Percentiles rank a stretch among this genome's conserved stretches.
Evolutionary conservation across 2,329 filamentous ascomycete genomes (phyloP).

Genomic region (Scytalidium sp.): DNA sequence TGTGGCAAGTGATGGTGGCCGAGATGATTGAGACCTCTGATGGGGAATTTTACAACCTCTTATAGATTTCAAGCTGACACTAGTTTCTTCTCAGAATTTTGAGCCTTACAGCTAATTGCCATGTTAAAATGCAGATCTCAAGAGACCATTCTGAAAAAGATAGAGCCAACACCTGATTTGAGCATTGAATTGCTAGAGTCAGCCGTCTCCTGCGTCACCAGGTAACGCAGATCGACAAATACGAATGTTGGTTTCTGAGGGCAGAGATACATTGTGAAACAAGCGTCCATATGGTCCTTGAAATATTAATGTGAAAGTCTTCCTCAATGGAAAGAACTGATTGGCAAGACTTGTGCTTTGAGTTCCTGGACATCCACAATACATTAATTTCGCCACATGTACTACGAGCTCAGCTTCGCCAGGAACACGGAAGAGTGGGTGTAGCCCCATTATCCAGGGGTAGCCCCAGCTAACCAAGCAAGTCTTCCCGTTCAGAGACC

Average conservation of each 20-base stretch:
- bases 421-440: neutral
- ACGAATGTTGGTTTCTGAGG: neutral
- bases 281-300: neutral
- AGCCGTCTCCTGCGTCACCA: neutral
- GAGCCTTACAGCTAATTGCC: neutral
- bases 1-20: slow-evolving; percentile 6
- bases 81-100: neutral
- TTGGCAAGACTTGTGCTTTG: neutral
- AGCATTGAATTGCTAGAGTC: neutral
- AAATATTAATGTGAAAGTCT: neutral
- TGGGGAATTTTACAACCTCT: slow-evolving; percentile 9
- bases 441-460: neutral
- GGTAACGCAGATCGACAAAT: neutral
- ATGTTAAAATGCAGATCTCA: neutral
- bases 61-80: slow-evolving; percentile 12
- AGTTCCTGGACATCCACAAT: neutral
- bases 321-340: neutral
- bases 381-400: neutral
- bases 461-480: too few relatives aligned
- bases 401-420: neutral
- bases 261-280: neutral
- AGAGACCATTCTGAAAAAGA: neutral
- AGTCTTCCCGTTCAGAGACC: neutral
- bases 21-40: slow-evolving; percentile 9
- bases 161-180: neutral